Conservation (phyloP, 2,329 filamentous ascomycete species). For the Cercospora zeina region DNA sequence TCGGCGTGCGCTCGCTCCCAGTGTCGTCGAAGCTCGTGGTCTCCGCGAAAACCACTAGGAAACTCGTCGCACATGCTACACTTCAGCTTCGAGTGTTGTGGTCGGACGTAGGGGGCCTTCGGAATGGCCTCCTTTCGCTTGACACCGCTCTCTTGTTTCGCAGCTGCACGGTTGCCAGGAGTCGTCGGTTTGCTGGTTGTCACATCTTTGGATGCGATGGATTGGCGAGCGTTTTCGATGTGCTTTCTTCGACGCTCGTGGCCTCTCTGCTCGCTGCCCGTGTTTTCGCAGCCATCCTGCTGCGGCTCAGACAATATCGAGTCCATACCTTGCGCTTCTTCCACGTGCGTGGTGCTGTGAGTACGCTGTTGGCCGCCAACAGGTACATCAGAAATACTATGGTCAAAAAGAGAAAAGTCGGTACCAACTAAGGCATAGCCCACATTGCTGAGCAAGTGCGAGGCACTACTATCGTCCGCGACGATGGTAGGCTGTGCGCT, state of each 20-base stretch:
- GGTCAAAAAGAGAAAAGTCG: conserved; percentile 34
- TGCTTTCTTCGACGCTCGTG: conserved; percentile 37
- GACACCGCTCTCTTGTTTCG: background rate
- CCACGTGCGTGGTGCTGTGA: conserved; percentile 21
- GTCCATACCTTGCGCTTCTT: conserved; percentile 30
- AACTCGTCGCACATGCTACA: conserved; percentile 71
- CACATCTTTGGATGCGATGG: conserved; percentile 33
- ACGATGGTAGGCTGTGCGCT: conserved; percentile 32
- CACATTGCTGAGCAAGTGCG: conserved; percentile 33
- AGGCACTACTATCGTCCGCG: conserved; percentile 29
- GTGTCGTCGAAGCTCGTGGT: conserved; percentile 67
- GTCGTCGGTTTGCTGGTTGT: conserved; percentile 13
- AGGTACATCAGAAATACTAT: conserved; percentile 26
- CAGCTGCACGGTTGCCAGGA: background rate
- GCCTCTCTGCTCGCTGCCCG: conserved; percentile 29
- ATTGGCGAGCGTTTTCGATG: conserved; percentile 35
- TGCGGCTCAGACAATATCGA: conserved; percentile 26
- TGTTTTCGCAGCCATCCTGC: conserved; percentile 27
- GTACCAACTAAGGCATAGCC: conserved; percentile 33
- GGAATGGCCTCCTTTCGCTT: conserved; percentile 41
- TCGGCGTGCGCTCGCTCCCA: conserved; percentile 64
- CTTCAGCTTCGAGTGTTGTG: conserved; percentile 68
- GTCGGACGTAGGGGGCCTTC: conserved; percentile 62
- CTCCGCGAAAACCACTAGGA: conserved; percentile 77
- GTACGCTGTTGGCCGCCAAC: conserved; percentile 24